phyloP scores from a whole-genome alignment of 2,329 filamentous ascomycete species.

The Colletotrichum liriopes region DNA sequence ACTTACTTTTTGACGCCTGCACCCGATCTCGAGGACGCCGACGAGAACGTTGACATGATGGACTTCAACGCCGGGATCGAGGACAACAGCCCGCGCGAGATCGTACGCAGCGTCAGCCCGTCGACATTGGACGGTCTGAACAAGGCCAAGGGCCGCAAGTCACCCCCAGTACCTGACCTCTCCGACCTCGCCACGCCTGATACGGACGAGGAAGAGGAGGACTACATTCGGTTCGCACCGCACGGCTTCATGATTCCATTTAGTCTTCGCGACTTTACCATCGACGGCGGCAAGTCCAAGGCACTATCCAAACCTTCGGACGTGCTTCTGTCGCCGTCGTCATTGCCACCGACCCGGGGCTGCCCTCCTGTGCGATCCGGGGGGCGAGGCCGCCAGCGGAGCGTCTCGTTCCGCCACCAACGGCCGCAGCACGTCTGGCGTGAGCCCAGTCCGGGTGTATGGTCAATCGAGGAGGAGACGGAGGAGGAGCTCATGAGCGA shows the following conservation, averaged over 20 bases:
- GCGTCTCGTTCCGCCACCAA: conserved; percentile 51
- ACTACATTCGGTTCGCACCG: conserved; percentile 66
- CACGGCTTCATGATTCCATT: conserved; percentile 58
- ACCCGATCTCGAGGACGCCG: conserved; percentile 58
- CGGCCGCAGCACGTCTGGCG: conserved; percentile 68
- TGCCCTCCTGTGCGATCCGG: conserved; percentile 47
- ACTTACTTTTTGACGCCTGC: conserved; percentile 71
- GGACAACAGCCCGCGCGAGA: conserved; percentile 61
- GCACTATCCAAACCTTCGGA: conserved; percentile 49
- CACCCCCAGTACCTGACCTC: conserved; percentile 55
- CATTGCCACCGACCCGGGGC: conserved; percentile 50
- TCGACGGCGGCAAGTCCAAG: conserved; percentile 53
- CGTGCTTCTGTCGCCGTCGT: conserved; percentile 52
- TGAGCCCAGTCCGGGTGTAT: conserved; percentile 72
- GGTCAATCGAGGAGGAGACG: conserved; percentile 73
- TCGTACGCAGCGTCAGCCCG: conserved; percentile 70
- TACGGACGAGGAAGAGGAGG: conserved; percentile 63
- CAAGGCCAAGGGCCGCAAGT: conserved; percentile 56
- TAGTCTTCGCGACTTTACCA: conserved; percentile 59
- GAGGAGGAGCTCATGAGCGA: conserved; percentile 68
- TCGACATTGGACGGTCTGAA: conserved; percentile 68
- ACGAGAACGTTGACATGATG: conserved; percentile 61
- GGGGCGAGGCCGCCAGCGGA: conserved; percentile 49
- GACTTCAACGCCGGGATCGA: conserved; percentile 74
- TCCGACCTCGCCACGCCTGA: conserved; percentile 60